Conservation (phyloP, 352 stramenopile species). For the Pythium sukuiense region DNA sequence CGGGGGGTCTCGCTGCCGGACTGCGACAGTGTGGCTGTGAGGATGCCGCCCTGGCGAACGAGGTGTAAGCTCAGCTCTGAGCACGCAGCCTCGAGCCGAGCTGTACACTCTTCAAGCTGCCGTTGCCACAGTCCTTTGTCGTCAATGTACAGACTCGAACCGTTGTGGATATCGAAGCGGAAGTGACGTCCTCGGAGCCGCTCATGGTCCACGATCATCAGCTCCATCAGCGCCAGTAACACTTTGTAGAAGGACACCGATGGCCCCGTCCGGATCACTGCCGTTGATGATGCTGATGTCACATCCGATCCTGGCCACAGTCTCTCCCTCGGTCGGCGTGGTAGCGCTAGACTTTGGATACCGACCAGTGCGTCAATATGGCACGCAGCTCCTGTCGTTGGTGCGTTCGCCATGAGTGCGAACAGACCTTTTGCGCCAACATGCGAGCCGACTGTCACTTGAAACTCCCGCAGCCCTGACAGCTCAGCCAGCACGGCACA, state of each 20-base stretch:
- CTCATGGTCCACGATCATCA: background rate
- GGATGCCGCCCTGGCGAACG: slow-evolving; percentile 9
- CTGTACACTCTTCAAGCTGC: background rate
- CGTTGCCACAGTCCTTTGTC: slow-evolving; percentile 8
- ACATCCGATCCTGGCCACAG: background rate
- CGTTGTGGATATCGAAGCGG: slow-evolving; percentile 5
- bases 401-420: slow-evolving; percentile 62
- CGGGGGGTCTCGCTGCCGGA: too few relatives aligned
- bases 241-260: slow-evolving; percentile 26
- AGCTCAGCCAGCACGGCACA: slow-evolving; percentile 3
- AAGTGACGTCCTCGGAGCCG: slow-evolving; percentile 9
- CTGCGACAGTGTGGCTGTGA: background rate
- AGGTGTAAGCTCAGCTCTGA: background rate
- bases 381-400: slow-evolving; percentile 38
- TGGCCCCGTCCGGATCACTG: slow-evolving; percentile 12
- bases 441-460: slow-evolving; percentile 12
- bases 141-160: slow-evolving; percentile 13
- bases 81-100: background rate
- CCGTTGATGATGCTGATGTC: background rate
- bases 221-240: slow-evolving; percentile 16
- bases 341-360: slow-evolving; percentile 8
- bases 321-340: background rate
- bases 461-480: background rate
- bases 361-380: slow-evolving; percentile 23
- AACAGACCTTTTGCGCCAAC: slow-evolving; percentile 63